Evolutionary conservation across 106 monocot species (phyloP).

Genomic region (Dioscorea dumetorum): DNA sequence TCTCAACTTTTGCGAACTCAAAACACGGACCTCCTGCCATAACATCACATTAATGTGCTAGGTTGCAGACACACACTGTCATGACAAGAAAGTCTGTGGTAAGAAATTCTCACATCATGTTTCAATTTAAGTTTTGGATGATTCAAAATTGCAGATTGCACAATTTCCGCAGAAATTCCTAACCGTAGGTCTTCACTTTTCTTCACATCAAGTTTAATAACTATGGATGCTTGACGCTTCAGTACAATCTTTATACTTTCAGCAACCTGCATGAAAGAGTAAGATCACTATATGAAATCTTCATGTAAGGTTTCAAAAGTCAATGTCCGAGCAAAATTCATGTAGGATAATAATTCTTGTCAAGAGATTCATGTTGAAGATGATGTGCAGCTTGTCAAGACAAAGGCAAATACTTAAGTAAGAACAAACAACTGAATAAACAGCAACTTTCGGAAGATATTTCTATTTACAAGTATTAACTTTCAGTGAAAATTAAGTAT

Average conservation of each 20-base stretch:
- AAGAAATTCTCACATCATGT: conserved; percentile 42
- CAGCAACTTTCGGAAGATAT: no score
- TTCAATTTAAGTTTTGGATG: conserved; percentile 76
- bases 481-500: no score
- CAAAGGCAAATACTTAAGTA: no score
- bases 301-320: no score
- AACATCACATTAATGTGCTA: not conserved
- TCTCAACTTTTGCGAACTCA: conserved; percentile 42
- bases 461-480: no score
- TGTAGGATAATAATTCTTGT: no score
- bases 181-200: conserved; percentile 53
- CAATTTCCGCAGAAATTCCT: conserved; percentile 57
- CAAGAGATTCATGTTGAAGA: no score
- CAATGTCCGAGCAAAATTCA: no score
- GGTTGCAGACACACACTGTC: not conserved
- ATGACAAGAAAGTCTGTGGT: not conserved
- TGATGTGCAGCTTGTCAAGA: no score
- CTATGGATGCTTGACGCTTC: conserved; percentile 56
- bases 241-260: conserved; percentile 57
- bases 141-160: conserved; percentile 60
- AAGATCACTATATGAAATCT: not conserved
- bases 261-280: conserved; percentile 43
- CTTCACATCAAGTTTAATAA: conserved; percentile 55
- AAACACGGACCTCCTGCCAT: conserved; percentile 49
- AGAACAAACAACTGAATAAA: no score